Base-by-base conservation (phyloP, 2,329 filamentous ascomycete species). In the Hortaea werneckii region DNA sequence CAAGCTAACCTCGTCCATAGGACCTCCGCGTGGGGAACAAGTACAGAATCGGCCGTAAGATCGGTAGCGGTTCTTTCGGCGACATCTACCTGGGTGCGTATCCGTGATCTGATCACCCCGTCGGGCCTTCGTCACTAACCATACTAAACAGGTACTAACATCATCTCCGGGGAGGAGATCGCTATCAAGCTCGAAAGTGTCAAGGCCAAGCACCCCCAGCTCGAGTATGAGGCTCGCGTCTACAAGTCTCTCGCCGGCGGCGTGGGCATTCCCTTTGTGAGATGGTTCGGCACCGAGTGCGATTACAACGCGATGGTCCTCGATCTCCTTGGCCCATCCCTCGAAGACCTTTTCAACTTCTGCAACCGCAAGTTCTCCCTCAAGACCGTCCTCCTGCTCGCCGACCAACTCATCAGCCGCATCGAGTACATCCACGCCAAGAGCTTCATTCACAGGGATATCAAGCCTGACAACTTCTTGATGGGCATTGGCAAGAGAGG, bases 231-330 rank as follows among this genome's bases (percentile, higher is more conserved):
- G 72, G 92, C 92, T 48, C 87, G 90, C 59, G 90, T 96, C 61
- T 90, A 82, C 76, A 83, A 83, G 65, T 82, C 79, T 26, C 85
- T 98, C 43, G 92, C 92, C 46, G 92, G 92, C 56, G 92, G 92
- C 67, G 92, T 96, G 59, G 92, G 92, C 50, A 98, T 98, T 56
- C 92, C 92, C 41, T 96, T 96, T 64, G 92, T 98, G 65, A 88
- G 90, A 71, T 98, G 92, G 92, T 98, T 96, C 70, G 92, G 92
- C 58, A 96, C 90, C 50, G 92, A 98, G 73, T 96, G 90, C 71
- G 92, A 96, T 74, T 96, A 98, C 81, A 96, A 98, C 72, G 92
- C 92, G 67, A 96, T 98, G 92, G 92, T 98, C 43, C 81, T 96
- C 55, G 92, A 98, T 64, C 82, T 98, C 27, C 85, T 98, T 48